A percentile compares a stretch with the other conserved stretches of the same genome.
phyloP scores from a whole-genome alignment of 2,329 filamentous ascomycete species.

The Ophiostoma ips region DNA sequence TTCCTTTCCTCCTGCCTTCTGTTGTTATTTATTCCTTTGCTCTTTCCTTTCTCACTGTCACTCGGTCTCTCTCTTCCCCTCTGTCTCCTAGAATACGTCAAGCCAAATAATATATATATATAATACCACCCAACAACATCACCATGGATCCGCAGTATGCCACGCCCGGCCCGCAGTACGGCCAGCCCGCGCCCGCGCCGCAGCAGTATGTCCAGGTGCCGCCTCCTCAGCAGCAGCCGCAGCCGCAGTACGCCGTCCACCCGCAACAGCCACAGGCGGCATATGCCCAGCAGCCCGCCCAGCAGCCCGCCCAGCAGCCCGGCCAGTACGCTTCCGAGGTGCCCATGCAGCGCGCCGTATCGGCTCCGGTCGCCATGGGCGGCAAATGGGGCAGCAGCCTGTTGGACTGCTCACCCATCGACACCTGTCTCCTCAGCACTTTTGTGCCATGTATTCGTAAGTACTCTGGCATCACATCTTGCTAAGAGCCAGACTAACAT shows the following conservation, averaged over 20 bases:
- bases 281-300: slow-evolving; percentile 14
- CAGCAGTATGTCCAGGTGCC: not conserved
- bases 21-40: not conserved
- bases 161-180: slow-evolving; percentile 2
- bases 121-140: slow-evolving; percentile 1
- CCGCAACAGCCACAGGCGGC: not conserved
- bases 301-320: slow-evolving; percentile 3
- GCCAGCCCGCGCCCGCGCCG: not conserved
- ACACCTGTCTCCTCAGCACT: slow-evolving; percentile 24
- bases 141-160: slow-evolving; percentile 16
- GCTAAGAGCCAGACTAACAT: not conserved
- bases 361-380: not conserved
- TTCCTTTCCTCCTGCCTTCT: not conserved
- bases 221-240: not conserved
- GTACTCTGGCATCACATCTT: too few species aligned
- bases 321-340: slow-evolving; percentile 4
- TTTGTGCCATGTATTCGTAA: slow-evolving; percentile 31
- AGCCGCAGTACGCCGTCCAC: slow-evolving; percentile 5
- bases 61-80: too few species aligned
- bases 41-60: too few species aligned
- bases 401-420: slow-evolving; percentile 27
- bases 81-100: too few species aligned
- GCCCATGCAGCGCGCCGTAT: slow-evolving; percentile 11
- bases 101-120: too few species aligned
- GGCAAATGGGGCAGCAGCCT: slow-evolving; percentile 26